A percentile compares a stretch with the other conserved stretches of the same genome.
Evolutionary conservation across 768 basidiomycete species (phyloP).

Genomic region (Sutorius australiensis): DNA sequence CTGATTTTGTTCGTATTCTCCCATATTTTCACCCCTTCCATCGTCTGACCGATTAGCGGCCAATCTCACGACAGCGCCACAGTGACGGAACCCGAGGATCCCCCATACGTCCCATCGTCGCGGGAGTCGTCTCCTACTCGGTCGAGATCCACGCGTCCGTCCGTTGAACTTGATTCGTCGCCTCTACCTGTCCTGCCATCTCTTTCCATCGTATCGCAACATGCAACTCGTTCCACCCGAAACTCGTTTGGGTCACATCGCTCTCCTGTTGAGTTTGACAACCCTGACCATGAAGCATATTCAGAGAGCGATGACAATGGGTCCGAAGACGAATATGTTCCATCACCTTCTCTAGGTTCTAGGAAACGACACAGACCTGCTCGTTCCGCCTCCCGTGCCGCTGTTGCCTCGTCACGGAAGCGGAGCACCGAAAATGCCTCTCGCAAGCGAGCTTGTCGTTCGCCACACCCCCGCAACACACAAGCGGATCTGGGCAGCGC

Average conservation of each 20-base stretch:
- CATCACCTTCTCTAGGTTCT: conserved; percentile 33
- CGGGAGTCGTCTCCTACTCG: conserved; percentile 4
- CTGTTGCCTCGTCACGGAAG: conserved; percentile 4
- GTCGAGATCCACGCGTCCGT: conserved; percentile 1
- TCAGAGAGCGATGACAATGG: conserved; percentile 38
- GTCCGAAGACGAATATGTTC: conserved; percentile 44
- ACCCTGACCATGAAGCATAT: conserved; percentile 30
- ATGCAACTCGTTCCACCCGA: conserved; percentile 15
- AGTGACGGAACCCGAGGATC: conserved; percentile 3
- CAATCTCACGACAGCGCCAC: conserved; percentile 10
- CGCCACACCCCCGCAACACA: conserved; percentile 43
- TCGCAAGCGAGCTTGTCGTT: conserved; percentile 28
- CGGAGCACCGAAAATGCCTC: conserved; percentile 2
- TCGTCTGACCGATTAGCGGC: conserved; percentile 18
- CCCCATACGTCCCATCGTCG: conserved; percentile 12
- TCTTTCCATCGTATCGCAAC: conserved; percentile 3
- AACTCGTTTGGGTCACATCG: conserved; percentile 1
- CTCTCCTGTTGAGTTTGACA: not conserved
- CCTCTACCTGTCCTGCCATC: not conserved
- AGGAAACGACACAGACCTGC: conserved; percentile 32
- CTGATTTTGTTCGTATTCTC: conserved; percentile 25
- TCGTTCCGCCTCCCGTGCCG: not conserved
- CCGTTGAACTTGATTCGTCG: not conserved
- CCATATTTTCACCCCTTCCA: not conserved
- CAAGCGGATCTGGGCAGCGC: conserved; percentile 34